These are phyloP conservation scores for Simplicillium sp. DNA, from an alignment of 2,329 filamentous ascomycete genomes.

Conservation along the genomic window DNA sequence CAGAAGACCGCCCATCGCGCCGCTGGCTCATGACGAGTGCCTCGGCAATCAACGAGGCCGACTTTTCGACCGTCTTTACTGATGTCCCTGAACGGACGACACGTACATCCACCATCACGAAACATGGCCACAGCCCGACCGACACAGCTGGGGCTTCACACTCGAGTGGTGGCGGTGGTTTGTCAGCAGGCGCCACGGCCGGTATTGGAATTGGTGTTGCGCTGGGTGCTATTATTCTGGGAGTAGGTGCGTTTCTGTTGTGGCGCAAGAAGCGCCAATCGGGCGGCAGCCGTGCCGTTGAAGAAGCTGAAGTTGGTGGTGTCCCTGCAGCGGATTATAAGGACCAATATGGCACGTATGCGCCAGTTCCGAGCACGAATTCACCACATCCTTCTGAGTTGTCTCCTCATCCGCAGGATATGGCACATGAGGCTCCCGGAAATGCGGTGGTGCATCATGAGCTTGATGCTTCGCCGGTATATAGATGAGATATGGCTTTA, in stretches of 20 bases:
- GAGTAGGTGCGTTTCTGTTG: slow-evolving; percentile 14
- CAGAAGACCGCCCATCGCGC: slow-evolving; percentile 17
- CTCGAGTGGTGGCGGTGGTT: slow-evolving; percentile 3
- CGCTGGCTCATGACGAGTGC: slow-evolving; percentile 24
- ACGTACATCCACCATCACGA: slow-evolving; percentile 6
- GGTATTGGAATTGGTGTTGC: slow-evolving; percentile 19
- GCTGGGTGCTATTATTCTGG: slow-evolving; percentile 15
- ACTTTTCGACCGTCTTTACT: slow-evolving; percentile 21
- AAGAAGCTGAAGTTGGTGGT: not conserved
- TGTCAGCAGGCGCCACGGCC: slow-evolving; percentile 19
- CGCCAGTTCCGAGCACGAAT: not conserved
- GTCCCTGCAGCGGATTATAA: not conserved
- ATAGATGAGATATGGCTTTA: not conserved
- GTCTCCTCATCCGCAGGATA: slow-evolving; percentile 4
- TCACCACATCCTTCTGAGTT: slow-evolving; percentile 3
- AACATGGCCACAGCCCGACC: slow-evolving; percentile 1
- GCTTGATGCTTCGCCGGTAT: slow-evolving; percentile 5
- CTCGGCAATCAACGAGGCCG: slow-evolving; percentile 17
- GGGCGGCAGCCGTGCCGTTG: not conserved
- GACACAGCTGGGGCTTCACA: slow-evolving; percentile 1
- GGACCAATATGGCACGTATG: too few relatives aligned
- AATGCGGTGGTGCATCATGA: slow-evolving; percentile 4
- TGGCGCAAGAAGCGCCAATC: slow-evolving; percentile 14
- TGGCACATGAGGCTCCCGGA: not conserved
- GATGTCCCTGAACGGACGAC: slow-evolving; percentile 11